These are phyloP conservation scores for Ziziphus jujuba DNA, from an alignment of 306 rosid genomes.

Conservation along the genomic window DNA sequence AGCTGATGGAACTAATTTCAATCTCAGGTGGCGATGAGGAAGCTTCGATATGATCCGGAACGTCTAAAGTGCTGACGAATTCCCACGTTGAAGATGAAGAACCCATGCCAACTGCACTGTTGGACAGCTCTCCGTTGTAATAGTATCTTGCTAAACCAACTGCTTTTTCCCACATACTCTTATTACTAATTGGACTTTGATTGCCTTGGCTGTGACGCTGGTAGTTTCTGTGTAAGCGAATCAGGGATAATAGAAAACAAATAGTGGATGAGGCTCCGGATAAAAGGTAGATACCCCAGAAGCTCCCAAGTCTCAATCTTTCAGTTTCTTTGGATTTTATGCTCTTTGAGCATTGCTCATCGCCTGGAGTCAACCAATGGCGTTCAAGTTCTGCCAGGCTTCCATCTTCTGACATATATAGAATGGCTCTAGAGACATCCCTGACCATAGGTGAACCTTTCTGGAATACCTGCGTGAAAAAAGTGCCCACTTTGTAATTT, in stretches of 20 bases:
- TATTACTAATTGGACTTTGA: not conserved
- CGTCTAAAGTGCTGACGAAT: constrained; percentile 21
- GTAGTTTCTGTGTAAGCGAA: constrained; percentile 14
- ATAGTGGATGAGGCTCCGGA: constrained; percentile 52
- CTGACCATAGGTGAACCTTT: constrained; percentile 67
- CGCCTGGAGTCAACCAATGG: constrained; percentile 30
- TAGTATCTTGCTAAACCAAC: not conserved
- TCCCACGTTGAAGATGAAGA: constrained; percentile 26
- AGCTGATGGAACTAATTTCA: constrained; percentile 11
- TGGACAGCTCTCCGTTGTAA: constrained; percentile 1
- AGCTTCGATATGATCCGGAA: constrained; percentile 1
- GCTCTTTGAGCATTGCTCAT: constrained; percentile 21
- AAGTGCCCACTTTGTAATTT: no score
- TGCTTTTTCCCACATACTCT: constrained; percentile 16
- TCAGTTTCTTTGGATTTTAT: constrained; percentile 10
- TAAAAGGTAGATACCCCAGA: constrained; percentile 54
- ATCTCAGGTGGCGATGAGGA: constrained; percentile 22
- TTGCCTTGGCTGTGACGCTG: constrained; percentile 6
- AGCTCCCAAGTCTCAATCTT: constrained; percentile 46
- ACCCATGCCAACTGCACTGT: not conserved
- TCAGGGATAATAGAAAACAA: constrained; percentile 38
- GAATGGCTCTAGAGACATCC: constrained; percentile 59
- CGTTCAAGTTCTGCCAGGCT: constrained; percentile 35
- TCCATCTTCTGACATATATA: constrained; percentile 46
- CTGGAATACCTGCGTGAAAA: constrained; percentile 51